Percentiles rank a stretch among this genome's conserved stretches.
Evolutionary conservation across 352 stramenopile species (phyloP).

Genomic region (Lagenidium giganteum): DNA sequence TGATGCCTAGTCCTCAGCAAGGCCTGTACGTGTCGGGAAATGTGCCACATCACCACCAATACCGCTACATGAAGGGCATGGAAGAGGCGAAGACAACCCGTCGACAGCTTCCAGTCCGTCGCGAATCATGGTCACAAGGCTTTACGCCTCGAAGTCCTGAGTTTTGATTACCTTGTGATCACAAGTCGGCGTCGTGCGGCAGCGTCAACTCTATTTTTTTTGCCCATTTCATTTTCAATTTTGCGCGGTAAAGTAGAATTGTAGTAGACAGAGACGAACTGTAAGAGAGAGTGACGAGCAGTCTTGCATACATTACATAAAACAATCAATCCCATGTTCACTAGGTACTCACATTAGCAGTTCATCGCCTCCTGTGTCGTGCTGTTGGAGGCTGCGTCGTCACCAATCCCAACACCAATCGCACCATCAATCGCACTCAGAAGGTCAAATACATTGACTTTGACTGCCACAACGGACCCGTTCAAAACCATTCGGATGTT

Average conservation of each 20-base stretch:
- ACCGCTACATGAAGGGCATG: slow-evolving; percentile 67
- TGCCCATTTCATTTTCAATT: slow-evolving; percentile 9
- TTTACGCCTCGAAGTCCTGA: slow-evolving; percentile 17
- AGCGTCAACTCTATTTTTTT: no score
- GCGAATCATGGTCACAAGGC: slow-evolving; percentile 62
- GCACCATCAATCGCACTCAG: slow-evolving; percentile 20
- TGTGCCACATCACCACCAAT: slow-evolving; percentile 26
- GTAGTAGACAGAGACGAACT: slow-evolving; percentile 20
- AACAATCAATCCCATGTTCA: no score
- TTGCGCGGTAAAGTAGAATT: slow-evolving; percentile 26
- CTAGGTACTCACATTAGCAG: background rate
- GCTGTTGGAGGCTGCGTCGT: no score
- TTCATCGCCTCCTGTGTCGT: background rate
- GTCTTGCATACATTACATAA: slow-evolving; percentile 7
- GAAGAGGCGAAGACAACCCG: slow-evolving; percentile 35
- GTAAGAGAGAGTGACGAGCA: slow-evolving; percentile 7
- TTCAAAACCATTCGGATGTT: slow-evolving; percentile 73
- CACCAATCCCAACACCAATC: no score
- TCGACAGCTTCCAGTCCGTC: slow-evolving; percentile 14
- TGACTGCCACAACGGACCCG: slow-evolving; percentile 52
- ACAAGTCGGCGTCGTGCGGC: no score
- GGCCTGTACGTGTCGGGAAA: slow-evolving; percentile 1
- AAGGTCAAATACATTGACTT: slow-evolving; percentile 68
- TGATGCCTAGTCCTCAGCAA: slow-evolving; percentile 7
- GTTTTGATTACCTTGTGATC: slow-evolving; percentile 11